Evolutionary conservation across 1,284 basidiomycete genomes (phyloP).

Genomic region (Ceratobasidium sp.): DNA sequence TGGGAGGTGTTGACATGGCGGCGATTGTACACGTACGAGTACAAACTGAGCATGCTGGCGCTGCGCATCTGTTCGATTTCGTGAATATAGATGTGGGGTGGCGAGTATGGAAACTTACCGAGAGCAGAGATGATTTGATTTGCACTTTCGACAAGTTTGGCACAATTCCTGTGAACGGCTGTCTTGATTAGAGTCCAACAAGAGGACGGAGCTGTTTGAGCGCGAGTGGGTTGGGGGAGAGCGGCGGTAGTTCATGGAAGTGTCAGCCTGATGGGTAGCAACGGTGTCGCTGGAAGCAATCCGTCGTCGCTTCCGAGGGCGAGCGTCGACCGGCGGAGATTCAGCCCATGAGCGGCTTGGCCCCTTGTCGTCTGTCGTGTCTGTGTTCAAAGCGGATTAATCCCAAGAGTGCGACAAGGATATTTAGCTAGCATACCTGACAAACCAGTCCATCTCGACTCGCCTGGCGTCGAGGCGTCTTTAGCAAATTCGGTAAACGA

Average conservation of each 20-base stretch:
- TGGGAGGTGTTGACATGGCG: conserved; percentile 28
- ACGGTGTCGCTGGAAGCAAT: background rate
- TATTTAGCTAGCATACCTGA: background rate
- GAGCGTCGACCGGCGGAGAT: conserved; percentile 1
- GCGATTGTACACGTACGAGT: conserved; percentile 25
- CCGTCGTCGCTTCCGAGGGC: conserved; percentile 34
- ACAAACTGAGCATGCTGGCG: conserved; percentile 25
- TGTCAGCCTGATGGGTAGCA: conserved; percentile 12
- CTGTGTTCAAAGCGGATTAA: background rate
- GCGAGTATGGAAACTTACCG: conserved; percentile 23
- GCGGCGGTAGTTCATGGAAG: background rate
- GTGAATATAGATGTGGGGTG: background rate
- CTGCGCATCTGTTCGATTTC: conserved; percentile 19
- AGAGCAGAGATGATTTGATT: conserved; percentile 25
- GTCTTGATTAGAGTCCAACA: background rate
- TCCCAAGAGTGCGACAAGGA: background rate
- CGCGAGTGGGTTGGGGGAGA: background rate
- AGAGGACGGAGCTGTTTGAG: background rate
- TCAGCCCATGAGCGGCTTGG: background rate
- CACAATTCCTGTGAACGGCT: conserved; percentile 2
- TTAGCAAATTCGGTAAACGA: conserved; percentile 3
- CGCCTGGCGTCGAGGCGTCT: conserved; percentile 1
- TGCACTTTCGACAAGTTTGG: conserved; percentile 33
- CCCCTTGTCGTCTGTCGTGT: background rate
- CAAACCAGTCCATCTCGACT: conserved; percentile 6